Evolutionary conservation across 805 yeast genomes (phyloP), one percentile per base, ranked within the genome.

Genomic region (Cyberlindnera maritima): DNA sequence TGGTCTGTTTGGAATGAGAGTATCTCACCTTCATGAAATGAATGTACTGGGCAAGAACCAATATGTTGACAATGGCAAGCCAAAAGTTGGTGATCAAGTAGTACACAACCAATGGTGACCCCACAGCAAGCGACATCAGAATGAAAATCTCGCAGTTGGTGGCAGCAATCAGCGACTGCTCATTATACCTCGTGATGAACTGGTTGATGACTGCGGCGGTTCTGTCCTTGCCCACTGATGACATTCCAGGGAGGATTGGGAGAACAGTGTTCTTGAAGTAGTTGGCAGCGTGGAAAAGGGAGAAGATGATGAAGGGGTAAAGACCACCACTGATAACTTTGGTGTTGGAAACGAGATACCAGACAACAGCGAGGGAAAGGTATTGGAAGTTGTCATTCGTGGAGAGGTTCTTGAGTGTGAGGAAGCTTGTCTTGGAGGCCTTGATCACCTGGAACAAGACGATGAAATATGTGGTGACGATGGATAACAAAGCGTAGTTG

Each of bases 361-460:
- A 68, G 59, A 67, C 56, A 59, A 69, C 32, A 53, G 71, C 70
- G 52, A 77, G 58, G 18, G 73, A 58, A 46, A 84, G 71, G 62
- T 84, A 85, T 52, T 83, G 88, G 46, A 79, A 69, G 61, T 85
- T 85, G 61, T 82, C 88, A 62, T 83, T 56, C 5, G 59, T 57
- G 15, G 56, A 50, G 6, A 70, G 49, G 37, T 82, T 53, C 60
- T 60, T 43, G 62, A 55, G 42, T 64, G 61, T 54, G 52, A 66
- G 43, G 42, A 54, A 36, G 47, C 60, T 55, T 55, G 50, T 40
- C 39, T 62, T 47, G 50, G 57, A 69, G 10, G 74, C 62, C 59
- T 75, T 75, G 63, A 76, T 75, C 34, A 80, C 73, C 59, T 83
- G 86, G 57, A 80, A 75, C 28, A 84, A 63, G 10, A 83, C 88